phyloP scores from a whole-genome alignment of 2,329 filamentous ascomycete genomes.

The Xylaria multiplex region DNA sequence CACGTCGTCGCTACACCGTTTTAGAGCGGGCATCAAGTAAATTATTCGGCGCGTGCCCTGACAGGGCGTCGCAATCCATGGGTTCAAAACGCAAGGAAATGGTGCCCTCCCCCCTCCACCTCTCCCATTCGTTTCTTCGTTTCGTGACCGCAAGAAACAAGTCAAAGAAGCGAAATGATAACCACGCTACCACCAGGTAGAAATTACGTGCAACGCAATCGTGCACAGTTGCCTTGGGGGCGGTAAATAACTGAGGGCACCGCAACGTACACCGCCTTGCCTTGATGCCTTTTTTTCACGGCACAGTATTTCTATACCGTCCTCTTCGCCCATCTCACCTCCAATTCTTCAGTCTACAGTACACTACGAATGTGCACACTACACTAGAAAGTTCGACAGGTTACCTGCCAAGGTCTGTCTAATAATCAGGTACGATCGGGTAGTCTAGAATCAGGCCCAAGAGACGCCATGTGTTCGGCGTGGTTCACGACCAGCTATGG shows the following conservation, averaged over 20 bases:
- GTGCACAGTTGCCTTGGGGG: neutral
- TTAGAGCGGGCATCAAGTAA: slow-evolving; percentile 19
- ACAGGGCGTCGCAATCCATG: slow-evolving; percentile 24
- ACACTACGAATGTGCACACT: too few species aligned
- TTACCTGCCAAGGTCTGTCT: slow-evolving; percentile 18
- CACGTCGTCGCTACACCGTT: neutral
- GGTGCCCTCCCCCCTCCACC: neutral
- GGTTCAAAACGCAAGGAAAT: slow-evolving; percentile 19
- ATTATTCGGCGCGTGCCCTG: slow-evolving; percentile 24
- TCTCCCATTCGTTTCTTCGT: neutral
- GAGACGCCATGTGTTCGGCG: slow-evolving; percentile 45
- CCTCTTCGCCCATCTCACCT: neutral
- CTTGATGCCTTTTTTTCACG: neutral
- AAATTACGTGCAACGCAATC: neutral
- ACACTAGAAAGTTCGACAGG: neutral
- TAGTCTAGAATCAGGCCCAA: slow-evolving; percentile 38
- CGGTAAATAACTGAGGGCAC: neutral
- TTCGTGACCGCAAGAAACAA: slow-evolving; percentile 6
- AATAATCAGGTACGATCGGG: neutral
- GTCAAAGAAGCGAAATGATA: slow-evolving; percentile 19
- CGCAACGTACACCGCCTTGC: slow-evolving; percentile 15
- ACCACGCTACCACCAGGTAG: neutral
- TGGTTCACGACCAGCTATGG: slow-evolving; percentile 27
- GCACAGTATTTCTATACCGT: too few species aligned
- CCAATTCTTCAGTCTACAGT: neutral